Conservation (phyloP, 306 rosid genomes). For the Boehmeria nivea region DNA sequence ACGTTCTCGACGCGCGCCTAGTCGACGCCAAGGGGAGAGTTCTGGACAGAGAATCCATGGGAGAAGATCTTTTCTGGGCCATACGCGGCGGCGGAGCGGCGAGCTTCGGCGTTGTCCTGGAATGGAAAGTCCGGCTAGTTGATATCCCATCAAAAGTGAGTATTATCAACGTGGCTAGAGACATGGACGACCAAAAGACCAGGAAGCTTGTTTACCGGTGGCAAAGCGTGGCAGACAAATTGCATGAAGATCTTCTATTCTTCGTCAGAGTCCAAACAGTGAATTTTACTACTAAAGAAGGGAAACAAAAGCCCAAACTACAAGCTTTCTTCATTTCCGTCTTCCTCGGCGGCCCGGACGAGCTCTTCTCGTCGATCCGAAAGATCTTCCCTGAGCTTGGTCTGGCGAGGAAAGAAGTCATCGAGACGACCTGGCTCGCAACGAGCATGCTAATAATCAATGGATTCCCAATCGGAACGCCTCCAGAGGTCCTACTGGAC, state of each 20-base stretch:
- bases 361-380: no score
- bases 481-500: slow-evolving; percentile 17
- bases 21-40: slow-evolving; percentile 21
- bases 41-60: slow-evolving; percentile 30
- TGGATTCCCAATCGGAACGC: not conserved
- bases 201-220: slow-evolving; percentile 5
- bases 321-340: no score
- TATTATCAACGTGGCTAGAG: slow-evolving; percentile 9
- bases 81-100: slow-evolving; percentile 36
- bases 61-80: slow-evolving; percentile 45
- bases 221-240: slow-evolving; percentile 18
- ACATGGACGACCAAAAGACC: slow-evolving; percentile 11
- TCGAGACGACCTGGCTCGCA: no score
- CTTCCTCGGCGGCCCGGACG: no score
- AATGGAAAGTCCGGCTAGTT: slow-evolving; percentile 30
- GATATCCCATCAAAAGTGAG: slow-evolving; percentile 18
- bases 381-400: no score
- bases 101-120: slow-evolving; percentile 34
- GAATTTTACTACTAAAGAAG: not conserved
- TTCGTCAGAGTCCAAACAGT: slow-evolving; percentile 22
- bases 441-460: no score
- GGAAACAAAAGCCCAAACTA: no score
- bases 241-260: slow-evolving; percentile 5
- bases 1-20: slow-evolving; percentile 24
- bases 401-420: no score